phyloP scores from a whole-genome alignment of 1,284 basidiomycete species.

The Apiotrichum domesticum region DNA sequence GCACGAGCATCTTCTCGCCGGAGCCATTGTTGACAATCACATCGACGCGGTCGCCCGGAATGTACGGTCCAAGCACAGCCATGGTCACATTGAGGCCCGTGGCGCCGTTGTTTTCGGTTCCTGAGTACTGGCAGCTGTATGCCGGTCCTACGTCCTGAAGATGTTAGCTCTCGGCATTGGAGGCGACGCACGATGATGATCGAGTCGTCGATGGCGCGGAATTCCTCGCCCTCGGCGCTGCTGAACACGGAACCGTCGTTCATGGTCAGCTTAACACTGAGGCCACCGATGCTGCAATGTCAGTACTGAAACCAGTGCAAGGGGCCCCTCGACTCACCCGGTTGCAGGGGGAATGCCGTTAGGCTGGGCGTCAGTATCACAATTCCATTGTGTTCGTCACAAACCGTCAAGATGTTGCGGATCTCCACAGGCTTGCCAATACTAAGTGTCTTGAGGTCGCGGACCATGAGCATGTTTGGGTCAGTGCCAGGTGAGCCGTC shows the following conservation, averaged over 20 bases:
- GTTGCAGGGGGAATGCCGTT: not conserved
- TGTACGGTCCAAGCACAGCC: conserved; percentile 13
- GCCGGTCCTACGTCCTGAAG: conserved; percentile 4
- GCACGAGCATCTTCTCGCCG: conserved; percentile 1
- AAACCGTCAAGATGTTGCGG: not conserved
- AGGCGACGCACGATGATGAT: conserved; percentile 1
- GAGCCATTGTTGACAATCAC: conserved; percentile 3
- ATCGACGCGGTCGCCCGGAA: conserved; percentile 11
- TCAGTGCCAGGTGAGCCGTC: conserved; percentile 9
- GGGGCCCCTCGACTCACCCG: not conserved
- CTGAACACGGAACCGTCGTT: conserved; percentile 12
- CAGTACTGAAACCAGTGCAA: not conserved
- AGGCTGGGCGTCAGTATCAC: not conserved
- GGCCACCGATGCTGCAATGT: not conserved
- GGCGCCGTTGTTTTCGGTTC: not conserved
- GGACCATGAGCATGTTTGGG: not conserved
- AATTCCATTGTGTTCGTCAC: not conserved
- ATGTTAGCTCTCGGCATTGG: not conserved
- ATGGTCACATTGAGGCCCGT: conserved; percentile 15
- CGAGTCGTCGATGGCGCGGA: conserved; percentile 9
- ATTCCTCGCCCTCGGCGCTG: conserved; percentile 7
- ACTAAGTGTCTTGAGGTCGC: conserved; percentile 1
- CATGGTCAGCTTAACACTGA: conserved; percentile 1
- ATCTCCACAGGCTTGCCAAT: conserved; percentile 11
- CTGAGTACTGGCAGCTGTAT: conserved; percentile 12